Evolutionary conservation across 495 filamentous ascomycete genomes (phyloP).

Genomic region (Penicillium goetzii): DNA sequence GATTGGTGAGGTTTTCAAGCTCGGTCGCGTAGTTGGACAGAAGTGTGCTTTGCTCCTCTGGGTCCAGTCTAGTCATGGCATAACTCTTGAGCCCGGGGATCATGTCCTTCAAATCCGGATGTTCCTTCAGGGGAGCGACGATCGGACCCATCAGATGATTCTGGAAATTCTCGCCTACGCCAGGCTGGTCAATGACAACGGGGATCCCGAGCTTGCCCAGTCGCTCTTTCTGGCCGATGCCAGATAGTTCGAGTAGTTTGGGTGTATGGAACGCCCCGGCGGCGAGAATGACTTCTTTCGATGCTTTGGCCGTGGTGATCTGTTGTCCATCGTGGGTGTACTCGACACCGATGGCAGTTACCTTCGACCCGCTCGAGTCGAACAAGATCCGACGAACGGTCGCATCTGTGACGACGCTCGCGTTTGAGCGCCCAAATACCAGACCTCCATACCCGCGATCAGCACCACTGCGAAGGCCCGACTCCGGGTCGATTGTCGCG

Average conservation of each 20-base stretch:
- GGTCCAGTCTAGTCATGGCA: constrained; percentile 15
- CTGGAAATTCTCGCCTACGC: constrained; percentile 50
- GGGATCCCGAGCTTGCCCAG: constrained; percentile 29
- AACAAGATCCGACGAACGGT: constrained; percentile 50
- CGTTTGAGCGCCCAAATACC: constrained; percentile 47
- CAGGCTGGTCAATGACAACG: constrained; percentile 36
- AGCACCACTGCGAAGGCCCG: constrained; percentile 39
- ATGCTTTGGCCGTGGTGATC: constrained; percentile 22
- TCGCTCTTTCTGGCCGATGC: constrained; percentile 35
- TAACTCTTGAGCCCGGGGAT: constrained; percentile 15
- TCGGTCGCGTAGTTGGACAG: neutral
- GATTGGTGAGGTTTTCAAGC: neutral
- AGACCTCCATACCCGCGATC: constrained; percentile 42
- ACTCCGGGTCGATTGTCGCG: constrained; percentile 28
- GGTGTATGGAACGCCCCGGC: constrained; percentile 57
- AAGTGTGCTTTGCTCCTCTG: constrained; percentile 14
- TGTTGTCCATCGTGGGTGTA: constrained; percentile 32
- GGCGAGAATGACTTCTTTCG: constrained; percentile 54
- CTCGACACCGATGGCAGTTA: constrained; percentile 34
- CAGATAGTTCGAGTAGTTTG: constrained; percentile 57
- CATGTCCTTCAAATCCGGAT: constrained; percentile 8
- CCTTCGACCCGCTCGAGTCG: neutral
- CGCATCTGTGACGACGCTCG: constrained; percentile 51
- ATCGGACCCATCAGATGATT: constrained; percentile 36
- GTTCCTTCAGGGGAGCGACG: constrained; percentile 12